phyloP scores from a whole-genome alignment of 2,329 filamentous ascomycete species.

The Ceratocystis huliohia region DNA sequence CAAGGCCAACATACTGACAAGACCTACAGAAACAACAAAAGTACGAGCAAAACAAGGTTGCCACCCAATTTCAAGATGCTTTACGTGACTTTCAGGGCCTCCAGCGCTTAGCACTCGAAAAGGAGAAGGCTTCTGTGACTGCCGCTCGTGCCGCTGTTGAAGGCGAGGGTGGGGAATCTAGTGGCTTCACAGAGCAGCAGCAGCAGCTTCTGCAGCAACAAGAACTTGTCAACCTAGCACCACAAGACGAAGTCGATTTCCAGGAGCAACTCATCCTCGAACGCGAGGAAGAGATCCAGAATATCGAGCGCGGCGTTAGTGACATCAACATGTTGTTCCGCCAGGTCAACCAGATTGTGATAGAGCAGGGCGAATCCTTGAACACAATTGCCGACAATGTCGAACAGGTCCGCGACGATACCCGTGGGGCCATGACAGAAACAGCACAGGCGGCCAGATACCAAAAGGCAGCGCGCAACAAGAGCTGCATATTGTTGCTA shows the following conservation, averaged over 20 bases:
- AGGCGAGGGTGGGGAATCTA: slow-evolving; percentile 33
- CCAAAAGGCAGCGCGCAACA: slow-evolving; percentile 89
- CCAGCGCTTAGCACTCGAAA: slow-evolving; percentile 83
- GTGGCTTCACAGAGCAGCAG: slow-evolving; percentile 14
- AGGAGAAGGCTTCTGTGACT: slow-evolving; percentile 73
- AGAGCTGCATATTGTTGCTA: slow-evolving; percentile 81
- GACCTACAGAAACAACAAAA: slow-evolving; percentile 69
- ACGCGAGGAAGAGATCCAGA: slow-evolving; percentile 90
- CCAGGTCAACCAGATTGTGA: slow-evolving; percentile 95
- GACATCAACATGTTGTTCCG: slow-evolving; percentile 94
- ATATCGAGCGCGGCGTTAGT: slow-evolving; percentile 91
- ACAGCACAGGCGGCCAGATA: slow-evolving; percentile 75
- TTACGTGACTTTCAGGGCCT: slow-evolving; percentile 84
- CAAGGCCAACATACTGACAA: background rate
- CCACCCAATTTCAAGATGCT: slow-evolving; percentile 79
- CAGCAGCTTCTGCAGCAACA: slow-evolving; percentile 51
- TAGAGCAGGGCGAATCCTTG: slow-evolving; percentile 80
- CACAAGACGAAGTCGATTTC: slow-evolving; percentile 93
- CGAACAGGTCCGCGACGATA: slow-evolving; percentile 67
- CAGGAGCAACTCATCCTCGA: slow-evolving; percentile 92
- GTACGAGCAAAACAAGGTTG: slow-evolving; percentile 90
- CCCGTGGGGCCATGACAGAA: slow-evolving; percentile 73
- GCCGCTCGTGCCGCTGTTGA: slow-evolving; percentile 73
- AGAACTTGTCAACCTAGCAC: slow-evolving; percentile 66
- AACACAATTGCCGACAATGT: slow-evolving; percentile 84